These are phyloP conservation scores for Zymoseptoria pseudotritici DNA, from an alignment of 2,329 filamentous ascomycete genomes.

Conservation along the genomic window DNA sequence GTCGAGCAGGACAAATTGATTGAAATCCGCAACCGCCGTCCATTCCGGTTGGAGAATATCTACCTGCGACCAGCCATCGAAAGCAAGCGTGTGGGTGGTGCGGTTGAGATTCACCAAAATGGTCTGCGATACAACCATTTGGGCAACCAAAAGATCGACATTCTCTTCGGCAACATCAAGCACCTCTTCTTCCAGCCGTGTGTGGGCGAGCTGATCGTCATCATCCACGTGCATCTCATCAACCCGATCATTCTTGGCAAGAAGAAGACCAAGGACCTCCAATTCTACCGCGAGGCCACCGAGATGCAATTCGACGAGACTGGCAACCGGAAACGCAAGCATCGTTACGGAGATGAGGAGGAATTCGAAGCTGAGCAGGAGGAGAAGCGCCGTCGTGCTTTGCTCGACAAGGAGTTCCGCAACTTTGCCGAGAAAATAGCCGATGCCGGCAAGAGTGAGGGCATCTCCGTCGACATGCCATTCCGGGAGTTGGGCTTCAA, in stretches of 20 bases:
- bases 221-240: slow-evolving; percentile 96
- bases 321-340: slow-evolving; percentile 94
- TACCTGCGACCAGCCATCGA: slow-evolving; percentile 94
- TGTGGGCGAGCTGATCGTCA: slow-evolving; percentile 90
- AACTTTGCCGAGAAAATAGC: slow-evolving; percentile 95
- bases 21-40: slow-evolving; percentile 89
- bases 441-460: slow-evolving; percentile 84
- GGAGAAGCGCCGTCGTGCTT: slow-evolving; percentile 81
- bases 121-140: slow-evolving; percentile 86
- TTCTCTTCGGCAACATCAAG: slow-evolving; percentile 96
- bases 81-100: slow-evolving; percentile 90
- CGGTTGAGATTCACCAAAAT: slow-evolving; percentile 96
- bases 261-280: slow-evolving; percentile 98
- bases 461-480: slow-evolving; percentile 89
- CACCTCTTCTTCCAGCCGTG: slow-evolving; percentile 99
- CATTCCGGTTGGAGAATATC: slow-evolving; percentile 83
- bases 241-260: slow-evolving; percentile 97
- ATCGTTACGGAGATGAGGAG: slow-evolving; percentile 94
- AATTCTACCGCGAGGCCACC: slow-evolving; percentile 95
- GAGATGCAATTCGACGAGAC: slow-evolving; percentile 99
- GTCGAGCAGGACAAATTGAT: slow-evolving; percentile 97
- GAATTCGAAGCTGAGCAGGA: slow-evolving; percentile 98
- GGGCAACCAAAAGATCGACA: slow-evolving; percentile 80
- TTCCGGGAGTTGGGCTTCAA: slow-evolving; percentile 95
- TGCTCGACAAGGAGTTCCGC: slow-evolving; percentile 92